A percentile compares a stretch with the other conserved stretches of the same genome.
Conservation (phyloP, 2,329 filamentous ascomycete genomes). For the Aspergillus cejpii region DNA sequence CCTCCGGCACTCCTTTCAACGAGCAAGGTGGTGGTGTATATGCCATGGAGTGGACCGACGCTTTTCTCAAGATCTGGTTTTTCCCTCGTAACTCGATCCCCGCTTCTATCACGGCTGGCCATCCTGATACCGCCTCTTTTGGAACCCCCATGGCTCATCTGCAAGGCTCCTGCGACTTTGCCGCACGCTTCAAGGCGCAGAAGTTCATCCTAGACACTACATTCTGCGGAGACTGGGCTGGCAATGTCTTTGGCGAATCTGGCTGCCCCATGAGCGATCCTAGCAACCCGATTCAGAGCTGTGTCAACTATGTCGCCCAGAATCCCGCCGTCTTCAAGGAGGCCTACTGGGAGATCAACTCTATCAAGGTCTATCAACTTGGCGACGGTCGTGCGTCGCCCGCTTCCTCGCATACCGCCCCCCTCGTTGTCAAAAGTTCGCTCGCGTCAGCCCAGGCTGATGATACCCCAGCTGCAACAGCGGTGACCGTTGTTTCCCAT, state of each 20-base stretch:
- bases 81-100: conserved; percentile 45
- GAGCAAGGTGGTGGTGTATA: conserved; percentile 44
- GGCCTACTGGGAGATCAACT: conserved; percentile 73
- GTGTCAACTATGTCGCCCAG: conserved; percentile 62
- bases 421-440: conserved; percentile 1
- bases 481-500: not conserved
- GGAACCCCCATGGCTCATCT: conserved; percentile 43
- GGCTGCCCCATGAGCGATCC: conserved; percentile 52
- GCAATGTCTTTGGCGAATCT: conserved; percentile 43
- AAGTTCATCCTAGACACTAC: conserved; percentile 47
- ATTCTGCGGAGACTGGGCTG: conserved; percentile 53
- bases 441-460: not conserved
- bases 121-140: conserved; percentile 43
- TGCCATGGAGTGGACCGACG: conserved; percentile 44
- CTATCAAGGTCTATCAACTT: conserved; percentile 56
- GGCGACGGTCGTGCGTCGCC: conserved; percentile 10
- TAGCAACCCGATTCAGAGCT: conserved; percentile 57
- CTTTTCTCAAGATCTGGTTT: conserved; percentile 48
- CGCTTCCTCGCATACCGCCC: not conserved
- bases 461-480: not conserved
- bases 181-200: conserved; percentile 37
- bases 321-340: conserved; percentile 65
- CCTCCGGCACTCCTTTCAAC: conserved; percentile 52
- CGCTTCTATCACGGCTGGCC: conserved; percentile 37
- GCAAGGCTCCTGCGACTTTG: conserved; percentile 37